Base-by-base conservation (phyloP, 257 asterid genomes). In the Phtheirospermum japonicum region DNA sequence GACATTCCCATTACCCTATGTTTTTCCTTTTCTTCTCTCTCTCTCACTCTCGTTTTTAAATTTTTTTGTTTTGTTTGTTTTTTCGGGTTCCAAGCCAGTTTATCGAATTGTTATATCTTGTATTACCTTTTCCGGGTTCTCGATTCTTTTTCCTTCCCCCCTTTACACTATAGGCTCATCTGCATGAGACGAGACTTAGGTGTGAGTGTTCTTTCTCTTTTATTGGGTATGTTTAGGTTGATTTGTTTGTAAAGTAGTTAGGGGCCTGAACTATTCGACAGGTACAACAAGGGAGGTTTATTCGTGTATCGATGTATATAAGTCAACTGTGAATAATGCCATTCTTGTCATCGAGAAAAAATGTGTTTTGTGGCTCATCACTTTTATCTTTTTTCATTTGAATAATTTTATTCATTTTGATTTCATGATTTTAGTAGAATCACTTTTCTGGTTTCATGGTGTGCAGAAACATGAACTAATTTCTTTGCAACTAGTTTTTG, bases 191-290 rank as follows among this genome's bases (percentile, higher is more conserved):
- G n/a, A n/a, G n/a, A n/a, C n/a, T n/a, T n/a, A n/a, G n/a, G n/a
- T n/a, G n/a, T n/a, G n/a, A n/a, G n/a, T n/a, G n/a, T n/a, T n/a
- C n/a, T 56, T 19, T 64, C 4, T 53, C 7, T 51, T 55, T 48
- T 19, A 30, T 17, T 43, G 71, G 50, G 12, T 43, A 34, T 46
- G 6, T 56, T 58, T 67, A 70, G 65, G 64, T 58, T 72, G 72
- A 66, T 45, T 59, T 65, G 71, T 65, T 51, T 65, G 53, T 65
- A 65, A 52, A 64, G 62, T 71, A 65, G 68, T 12, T 59, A 58
- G 37, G 14, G 19, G 56, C 32, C 32, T 51, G 32, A 57, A 58
- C 23, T 48, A 67, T 16, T 46, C 20, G 20, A 57, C 39, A 11
- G n/a, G 42, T 18, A 49, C 5, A 8, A 34, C n/a, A 31, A 64